phyloP scores from a whole-genome alignment of 2,329 filamentous ascomycete species.

The Amylocarpus encephaloides region DNA sequence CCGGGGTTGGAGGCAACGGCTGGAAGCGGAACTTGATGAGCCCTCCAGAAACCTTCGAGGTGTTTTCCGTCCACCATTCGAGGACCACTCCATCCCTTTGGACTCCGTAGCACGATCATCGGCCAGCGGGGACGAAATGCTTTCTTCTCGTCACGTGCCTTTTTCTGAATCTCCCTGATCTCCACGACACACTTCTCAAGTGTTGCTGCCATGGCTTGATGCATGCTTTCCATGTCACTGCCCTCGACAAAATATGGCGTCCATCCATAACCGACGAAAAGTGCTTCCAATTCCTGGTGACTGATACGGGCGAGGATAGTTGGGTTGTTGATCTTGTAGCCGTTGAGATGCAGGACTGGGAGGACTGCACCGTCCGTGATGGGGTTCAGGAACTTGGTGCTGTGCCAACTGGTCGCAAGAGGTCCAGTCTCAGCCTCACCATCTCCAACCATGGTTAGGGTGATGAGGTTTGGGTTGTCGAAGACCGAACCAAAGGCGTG shows the following conservation, averaged over 20 bases:
- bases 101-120: slow-evolving; percentile 70
- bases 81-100: slow-evolving; percentile 76
- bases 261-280: slow-evolving; percentile 73
- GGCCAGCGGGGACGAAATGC: slow-evolving; percentile 69
- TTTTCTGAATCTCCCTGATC: slow-evolving; percentile 62
- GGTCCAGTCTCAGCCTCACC: slow-evolving; percentile 78
- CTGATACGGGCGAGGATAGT: slow-evolving; percentile 67
- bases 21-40: slow-evolving; percentile 72
- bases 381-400: slow-evolving; percentile 75
- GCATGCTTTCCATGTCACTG: slow-evolving; percentile 66
- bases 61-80: slow-evolving; percentile 64
- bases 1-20: slow-evolving; percentile 59
- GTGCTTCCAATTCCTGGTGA: slow-evolving; percentile 62
- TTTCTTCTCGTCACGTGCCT: slow-evolving; percentile 64
- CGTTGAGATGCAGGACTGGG: slow-evolving; percentile 72
- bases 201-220: slow-evolving; percentile 75
- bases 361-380: slow-evolving; percentile 72
- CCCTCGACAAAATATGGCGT: slow-evolving; percentile 76
- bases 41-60: slow-evolving; percentile 70
- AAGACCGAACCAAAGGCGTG: slow-evolving; percentile 74
- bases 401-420: slow-evolving; percentile 74
- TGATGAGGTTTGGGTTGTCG: slow-evolving; percentile 68
- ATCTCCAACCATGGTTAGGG: slow-evolving; percentile 72
- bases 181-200: slow-evolving; percentile 66
- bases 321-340: slow-evolving; percentile 81